Evolutionary conservation across 345 rosid genomes (phyloP).

Genomic region (Brassica napus): Da-Ae NC_063446.1:5827001-5827500

Average conservation of each 20-base stretch:
- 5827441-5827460: not conserved
- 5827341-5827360: not conserved
- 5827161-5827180: conserved; percentile 87
- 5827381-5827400: not conserved
- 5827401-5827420: not conserved
- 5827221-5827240: conserved; percentile 76
- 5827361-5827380: not conserved
- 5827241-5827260: conserved; percentile 12
- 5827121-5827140: conserved; percentile 86
- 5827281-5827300: not conserved
- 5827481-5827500: not conserved
- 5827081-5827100: not conserved
- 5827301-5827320: not conserved
- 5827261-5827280: not conserved
- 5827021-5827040: not conserved
- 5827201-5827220: conserved; percentile 62
- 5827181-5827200: conserved; percentile 75
- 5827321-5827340: not conserved
- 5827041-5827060: not conserved
- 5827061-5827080: conserved; percentile 23
- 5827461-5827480: not conserved
- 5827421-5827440: conserved; percentile 1
- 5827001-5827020: not conserved
- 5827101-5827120: conserved; percentile 1
- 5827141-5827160: conserved; percentile 65